Evolutionary conservation across 805 yeast genomes (phyloP), one percentile per base, ranked within the genome.

Genomic region (Kodamaea lidongshanica): DNA sequence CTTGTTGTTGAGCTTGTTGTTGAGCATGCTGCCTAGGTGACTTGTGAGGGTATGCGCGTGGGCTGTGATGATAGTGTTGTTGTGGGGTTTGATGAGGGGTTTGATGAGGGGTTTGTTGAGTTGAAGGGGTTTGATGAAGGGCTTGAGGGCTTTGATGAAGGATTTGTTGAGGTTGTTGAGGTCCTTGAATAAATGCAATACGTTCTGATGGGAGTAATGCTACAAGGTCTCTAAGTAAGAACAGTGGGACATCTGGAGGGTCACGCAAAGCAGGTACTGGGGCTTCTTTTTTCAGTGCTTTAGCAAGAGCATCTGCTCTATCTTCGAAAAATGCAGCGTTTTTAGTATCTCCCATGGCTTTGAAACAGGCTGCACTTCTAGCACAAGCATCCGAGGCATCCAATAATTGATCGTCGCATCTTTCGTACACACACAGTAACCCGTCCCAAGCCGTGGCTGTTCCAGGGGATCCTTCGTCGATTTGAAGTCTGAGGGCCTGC

Each of bases 381-480:
- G 52, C 34, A 37, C 77, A 71, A 4, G 81, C 79, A 47, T 73
- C 79, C 0, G 75, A 65, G 1, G 80, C 79, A 48, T 76, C 81
- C 37, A 58, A 53, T 13, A 67, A 54, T 44, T 75, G 81, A 41
- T 72, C 75, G 35, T 74, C 79, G 44, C 80, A 74, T 12, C 79
- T 56, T 41, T 74, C 80, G 45, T 76, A 75, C 6, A 75, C 80
- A 48, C 77, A 71, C 20, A 72, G 61, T 24, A 76, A 48, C 1
- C 81, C 81, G 42, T 74, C 79, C 82, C 82, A 76, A 1, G 80
- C 79, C 9, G 74, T 59, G 2, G 77, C 80, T 4, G 70, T 59
- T 1, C 67, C 64, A 1, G 60, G 58, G 6, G 66, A 56, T 7
- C 61, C 61, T 26, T 68, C 74, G 28, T 69, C 72, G 23, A 60